A percentile compares a stretch with the other conserved stretches of the same genome.
phyloP scores from a whole-genome alignment of 179 eudicot genomes.

The Dionaea muscipula region DNA sequence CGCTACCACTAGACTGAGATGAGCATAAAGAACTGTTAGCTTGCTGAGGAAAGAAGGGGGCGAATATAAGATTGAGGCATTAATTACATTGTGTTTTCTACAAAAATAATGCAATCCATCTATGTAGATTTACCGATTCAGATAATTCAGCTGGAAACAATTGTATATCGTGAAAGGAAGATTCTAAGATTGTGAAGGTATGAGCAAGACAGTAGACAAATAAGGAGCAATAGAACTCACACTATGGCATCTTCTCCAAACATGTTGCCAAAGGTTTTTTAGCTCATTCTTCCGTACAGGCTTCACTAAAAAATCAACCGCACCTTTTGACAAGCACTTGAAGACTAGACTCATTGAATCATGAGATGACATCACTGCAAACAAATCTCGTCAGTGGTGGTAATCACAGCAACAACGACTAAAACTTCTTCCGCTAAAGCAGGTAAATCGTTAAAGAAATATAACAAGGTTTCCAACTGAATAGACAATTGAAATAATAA shows the following conservation, averaged over 20 bases:
- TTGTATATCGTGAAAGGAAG: too few species aligned
- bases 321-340: slow-evolving; percentile 71
- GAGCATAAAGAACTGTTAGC: neutral
- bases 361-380: slow-evolving; percentile 82
- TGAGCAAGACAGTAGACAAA: too few species aligned
- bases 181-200: too few species aligned
- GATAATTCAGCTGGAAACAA: too few species aligned
- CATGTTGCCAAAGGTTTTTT: slow-evolving; percentile 78
- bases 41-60: neutral
- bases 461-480: neutral
- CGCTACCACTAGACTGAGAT: slow-evolving; percentile 51
- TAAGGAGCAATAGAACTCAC: slow-evolving; percentile 27
- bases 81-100: too few species aligned
- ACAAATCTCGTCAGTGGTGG: slow-evolving; percentile 16
- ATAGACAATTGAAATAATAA: neutral
- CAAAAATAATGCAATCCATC: too few species aligned
- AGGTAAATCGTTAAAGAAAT: neutral
- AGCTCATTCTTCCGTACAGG: slow-evolving; percentile 79
- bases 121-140: too few species aligned
- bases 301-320: slow-evolving; percentile 70
- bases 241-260: slow-evolving; percentile 73
- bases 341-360: slow-evolving; percentile 74
- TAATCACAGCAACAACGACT: neutral
- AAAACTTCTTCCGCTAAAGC: too few species aligned
- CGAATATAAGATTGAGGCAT: neutral